Conservation (phyloP, 2,329 filamentous ascomycete genomes). For the Juglanconis juglandina region DNA sequence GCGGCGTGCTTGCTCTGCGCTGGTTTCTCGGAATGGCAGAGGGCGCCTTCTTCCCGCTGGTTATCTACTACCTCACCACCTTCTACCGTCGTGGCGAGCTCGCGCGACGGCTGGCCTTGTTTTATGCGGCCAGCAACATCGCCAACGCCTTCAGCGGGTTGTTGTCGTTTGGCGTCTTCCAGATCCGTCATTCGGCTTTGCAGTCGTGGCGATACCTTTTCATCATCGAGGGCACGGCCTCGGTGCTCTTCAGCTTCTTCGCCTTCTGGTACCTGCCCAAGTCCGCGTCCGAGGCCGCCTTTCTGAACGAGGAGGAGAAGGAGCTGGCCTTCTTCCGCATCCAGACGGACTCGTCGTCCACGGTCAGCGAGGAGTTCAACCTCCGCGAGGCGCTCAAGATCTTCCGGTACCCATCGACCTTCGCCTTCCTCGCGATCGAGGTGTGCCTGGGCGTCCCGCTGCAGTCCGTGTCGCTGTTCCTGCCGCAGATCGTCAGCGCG, state of each 20-base stretch:
- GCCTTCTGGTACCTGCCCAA: constrained; percentile 68
- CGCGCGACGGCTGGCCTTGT: constrained; percentile 66
- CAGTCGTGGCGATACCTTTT: constrained; percentile 48
- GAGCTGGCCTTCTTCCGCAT: constrained; percentile 69
- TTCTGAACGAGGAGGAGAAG: constrained; percentile 64
- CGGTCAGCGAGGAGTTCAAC: constrained; percentile 51
- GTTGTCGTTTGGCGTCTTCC: constrained; percentile 51
- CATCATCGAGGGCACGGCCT: constrained; percentile 52
- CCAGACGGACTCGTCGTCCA: constrained; percentile 68
- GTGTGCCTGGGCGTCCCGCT: constrained; percentile 58
- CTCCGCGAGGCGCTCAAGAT: constrained; percentile 49
- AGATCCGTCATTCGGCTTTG: constrained; percentile 31
- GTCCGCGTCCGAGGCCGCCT: constrained; percentile 60
- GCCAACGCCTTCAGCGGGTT: constrained; percentile 62
- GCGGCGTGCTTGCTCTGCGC: constrained; percentile 62
- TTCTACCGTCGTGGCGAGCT: constrained; percentile 72
- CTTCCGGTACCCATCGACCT: constrained; percentile 48
- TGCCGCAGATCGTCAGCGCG: constrained; percentile 48
- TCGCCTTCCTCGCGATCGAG: constrained; percentile 50
- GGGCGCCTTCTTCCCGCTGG: constrained; percentile 66
- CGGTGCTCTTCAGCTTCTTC: constrained; percentile 59
- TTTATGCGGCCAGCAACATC: constrained; percentile 57
- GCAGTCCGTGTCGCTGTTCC: constrained; percentile 51
- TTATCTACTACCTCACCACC: constrained; percentile 54
- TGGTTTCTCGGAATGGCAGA: constrained; percentile 71